These are phyloP conservation scores for Fusarium poae DNA, from an alignment of 2,329 filamentous ascomycete genomes.

Conservation along the genomic window DNA sequence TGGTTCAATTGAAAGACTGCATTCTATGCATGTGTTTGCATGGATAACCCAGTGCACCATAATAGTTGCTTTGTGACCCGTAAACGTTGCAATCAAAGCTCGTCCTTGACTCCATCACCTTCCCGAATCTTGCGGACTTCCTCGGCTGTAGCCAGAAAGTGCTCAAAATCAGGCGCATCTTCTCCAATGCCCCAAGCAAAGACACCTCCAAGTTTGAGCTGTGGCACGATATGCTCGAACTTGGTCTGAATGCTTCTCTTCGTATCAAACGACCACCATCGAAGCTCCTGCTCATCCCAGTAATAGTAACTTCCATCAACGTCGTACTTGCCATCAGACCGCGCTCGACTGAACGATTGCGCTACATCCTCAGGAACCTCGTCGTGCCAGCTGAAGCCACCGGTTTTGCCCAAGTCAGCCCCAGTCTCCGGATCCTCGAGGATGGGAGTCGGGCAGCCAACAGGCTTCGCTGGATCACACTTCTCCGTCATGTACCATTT, in stretches of 20 bases:
- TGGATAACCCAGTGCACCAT: conserved; percentile 22
- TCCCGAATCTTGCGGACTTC: conserved; percentile 38
- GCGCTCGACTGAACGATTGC: conserved; percentile 70
- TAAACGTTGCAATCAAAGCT: conserved; percentile 45
- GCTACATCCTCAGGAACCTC: conserved; percentile 65
- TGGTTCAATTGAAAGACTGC: conserved; percentile 14
- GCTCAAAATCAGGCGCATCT: conserved; percentile 64
- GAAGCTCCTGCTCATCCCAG: conserved; percentile 68
- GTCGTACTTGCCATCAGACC: conserved; percentile 62
- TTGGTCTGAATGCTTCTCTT: conserved; percentile 71
- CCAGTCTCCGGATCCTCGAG: conserved; percentile 72
- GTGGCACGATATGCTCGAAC: conserved; percentile 69
- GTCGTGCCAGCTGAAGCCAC: conserved; percentile 72
- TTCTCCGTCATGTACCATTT: conserved; percentile 71
- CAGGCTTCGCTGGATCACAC: conserved; percentile 57
- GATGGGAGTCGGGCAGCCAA: conserved; percentile 67
- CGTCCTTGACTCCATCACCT: conserved; percentile 44
- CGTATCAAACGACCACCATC: conserved; percentile 84
- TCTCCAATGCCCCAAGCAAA: conserved; percentile 83
- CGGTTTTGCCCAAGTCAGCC: conserved; percentile 68
- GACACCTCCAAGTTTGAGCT: conserved; percentile 72
- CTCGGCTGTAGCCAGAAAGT: conserved; percentile 54
- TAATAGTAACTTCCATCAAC: conserved; percentile 77
- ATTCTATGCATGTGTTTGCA: conserved; percentile 22
- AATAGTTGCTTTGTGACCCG: background rate